Evolutionary conservation across 345 rosid species (phyloP).

Genomic region (Nephelium lappaceum): DNA sequence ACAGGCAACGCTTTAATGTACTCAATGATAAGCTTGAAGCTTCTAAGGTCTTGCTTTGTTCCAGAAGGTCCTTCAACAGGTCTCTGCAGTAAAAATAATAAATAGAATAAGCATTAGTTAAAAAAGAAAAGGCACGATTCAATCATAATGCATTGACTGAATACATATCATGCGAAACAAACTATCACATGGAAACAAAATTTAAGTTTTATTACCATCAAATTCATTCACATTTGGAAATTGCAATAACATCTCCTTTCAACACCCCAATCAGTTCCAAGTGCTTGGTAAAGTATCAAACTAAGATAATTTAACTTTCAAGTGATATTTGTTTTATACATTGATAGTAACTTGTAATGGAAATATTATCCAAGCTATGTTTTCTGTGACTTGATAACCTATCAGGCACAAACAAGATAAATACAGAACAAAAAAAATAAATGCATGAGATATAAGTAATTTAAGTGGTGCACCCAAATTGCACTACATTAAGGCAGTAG

Average conservation of each 20-base stretch:
- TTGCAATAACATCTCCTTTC: neutral
- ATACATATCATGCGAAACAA: conserved; percentile 1
- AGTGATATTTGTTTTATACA: neutral
- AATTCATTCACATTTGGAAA: neutral
- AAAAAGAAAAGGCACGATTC: neutral
- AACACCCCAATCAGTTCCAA: neutral
- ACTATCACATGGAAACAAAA: neutral
- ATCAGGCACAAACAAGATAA: neutral
- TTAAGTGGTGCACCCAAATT: neutral
- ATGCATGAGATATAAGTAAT: neutral
- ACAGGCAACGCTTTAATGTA: conserved; percentile 95
- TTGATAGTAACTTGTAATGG: neutral
- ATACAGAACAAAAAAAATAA: neutral
- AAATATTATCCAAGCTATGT: neutral
- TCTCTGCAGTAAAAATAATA: conserved; percentile 53
- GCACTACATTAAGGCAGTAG: neutral
- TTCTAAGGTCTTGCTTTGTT: conserved; percentile 75
- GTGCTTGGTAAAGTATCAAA: neutral
- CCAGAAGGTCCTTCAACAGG: conserved; percentile 66
- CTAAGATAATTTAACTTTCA: neutral
- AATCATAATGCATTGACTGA: neutral
- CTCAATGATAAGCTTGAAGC: conserved; percentile 80
- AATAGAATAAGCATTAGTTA: conserved; percentile 4
- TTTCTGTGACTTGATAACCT: neutral
- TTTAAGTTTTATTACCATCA: neutral